phyloP scores from a whole-genome alignment of 2,329 filamentous ascomycete genomes.

The Aspergillus pseudotamarii region DNA sequence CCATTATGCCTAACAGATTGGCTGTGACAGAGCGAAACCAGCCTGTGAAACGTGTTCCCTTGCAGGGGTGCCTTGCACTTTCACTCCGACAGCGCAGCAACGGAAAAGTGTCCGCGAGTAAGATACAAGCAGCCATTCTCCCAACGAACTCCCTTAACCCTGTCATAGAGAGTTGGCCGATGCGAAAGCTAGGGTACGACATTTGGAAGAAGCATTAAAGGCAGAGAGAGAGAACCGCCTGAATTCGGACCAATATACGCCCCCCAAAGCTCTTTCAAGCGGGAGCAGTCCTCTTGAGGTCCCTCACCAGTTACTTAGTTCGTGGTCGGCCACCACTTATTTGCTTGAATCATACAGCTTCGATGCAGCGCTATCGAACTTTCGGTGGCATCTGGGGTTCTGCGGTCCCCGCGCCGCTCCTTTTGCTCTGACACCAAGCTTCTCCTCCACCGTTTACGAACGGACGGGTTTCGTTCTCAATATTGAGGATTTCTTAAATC shows the following conservation, averaged over 20 bases:
- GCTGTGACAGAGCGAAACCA: constrained; percentile 27
- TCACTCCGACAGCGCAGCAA: constrained; percentile 17
- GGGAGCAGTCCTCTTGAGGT: not conserved
- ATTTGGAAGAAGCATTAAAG: constrained; percentile 21
- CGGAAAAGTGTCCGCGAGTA: constrained; percentile 26
- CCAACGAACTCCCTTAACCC: not conserved
- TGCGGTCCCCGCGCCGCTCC: constrained; percentile 22
- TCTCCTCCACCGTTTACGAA: constrained; percentile 20
- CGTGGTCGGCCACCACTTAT: constrained; percentile 5
- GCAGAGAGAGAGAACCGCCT: not conserved
- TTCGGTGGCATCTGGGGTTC: constrained; percentile 24
- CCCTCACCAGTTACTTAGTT: not conserved
- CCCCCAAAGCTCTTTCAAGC: not conserved
- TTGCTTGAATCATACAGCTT: constrained; percentile 22
- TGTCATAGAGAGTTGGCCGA: constrained; percentile 24
- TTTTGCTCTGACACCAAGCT: constrained; percentile 19
- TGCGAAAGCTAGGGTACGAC: constrained; percentile 21
- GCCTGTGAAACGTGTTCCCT: constrained; percentile 28
- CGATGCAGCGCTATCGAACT: constrained; percentile 21
- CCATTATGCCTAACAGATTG: constrained; percentile 20
- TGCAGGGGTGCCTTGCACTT: constrained; percentile 23
- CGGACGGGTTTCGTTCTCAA: constrained; percentile 22
- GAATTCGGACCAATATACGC: not conserved
- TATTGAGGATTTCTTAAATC: constrained; percentile 24
- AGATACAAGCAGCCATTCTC: not conserved